Conservation (phyloP, 352 stramenopile genomes). For the Pythium biforme region DNA sequence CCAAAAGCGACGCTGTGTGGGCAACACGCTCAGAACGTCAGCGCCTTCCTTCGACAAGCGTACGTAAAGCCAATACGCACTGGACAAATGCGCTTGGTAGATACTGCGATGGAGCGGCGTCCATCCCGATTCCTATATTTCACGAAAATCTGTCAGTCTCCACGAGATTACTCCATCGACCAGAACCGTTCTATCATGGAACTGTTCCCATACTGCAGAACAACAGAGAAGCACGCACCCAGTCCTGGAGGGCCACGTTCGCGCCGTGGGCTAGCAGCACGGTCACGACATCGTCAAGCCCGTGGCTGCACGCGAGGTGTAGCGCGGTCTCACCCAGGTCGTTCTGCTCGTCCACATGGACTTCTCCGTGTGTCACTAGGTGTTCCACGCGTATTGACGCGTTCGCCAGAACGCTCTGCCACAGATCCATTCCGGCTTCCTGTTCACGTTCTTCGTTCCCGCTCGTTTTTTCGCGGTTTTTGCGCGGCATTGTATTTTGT, state of each 20-base stretch:
- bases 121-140: constrained; percentile 74
- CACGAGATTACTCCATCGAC: constrained; percentile 6
- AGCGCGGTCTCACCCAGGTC: constrained; percentile 72
- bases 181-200: background rate
- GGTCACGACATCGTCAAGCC: constrained; percentile 48
- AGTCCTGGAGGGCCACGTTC: constrained; percentile 50
- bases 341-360: constrained; percentile 60
- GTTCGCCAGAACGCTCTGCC: constrained; percentile 13
- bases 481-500: background rate
- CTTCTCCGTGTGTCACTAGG: constrained; percentile 21
- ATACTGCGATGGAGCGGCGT: constrained; percentile 75
- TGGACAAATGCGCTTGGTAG: constrained; percentile 65
- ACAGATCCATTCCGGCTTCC: constrained; percentile 24
- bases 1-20: constrained; percentile 54
- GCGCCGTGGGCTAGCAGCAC: constrained; percentile 61
- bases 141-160: background rate
- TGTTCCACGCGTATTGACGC: constrained; percentile 12
- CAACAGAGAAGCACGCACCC: constrained; percentile 38
- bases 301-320: constrained; percentile 59
- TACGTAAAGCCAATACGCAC: constrained; percentile 37
- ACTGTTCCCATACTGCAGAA: background rate
- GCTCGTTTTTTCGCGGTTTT: constrained; percentile 4
- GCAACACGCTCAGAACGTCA: constrained; percentile 8
- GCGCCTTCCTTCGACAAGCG: background rate
- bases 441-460: constrained; percentile 11